phyloP scores from a whole-genome alignment of 805 yeast species.

The Wickerhamiella azymoides region DNA sequence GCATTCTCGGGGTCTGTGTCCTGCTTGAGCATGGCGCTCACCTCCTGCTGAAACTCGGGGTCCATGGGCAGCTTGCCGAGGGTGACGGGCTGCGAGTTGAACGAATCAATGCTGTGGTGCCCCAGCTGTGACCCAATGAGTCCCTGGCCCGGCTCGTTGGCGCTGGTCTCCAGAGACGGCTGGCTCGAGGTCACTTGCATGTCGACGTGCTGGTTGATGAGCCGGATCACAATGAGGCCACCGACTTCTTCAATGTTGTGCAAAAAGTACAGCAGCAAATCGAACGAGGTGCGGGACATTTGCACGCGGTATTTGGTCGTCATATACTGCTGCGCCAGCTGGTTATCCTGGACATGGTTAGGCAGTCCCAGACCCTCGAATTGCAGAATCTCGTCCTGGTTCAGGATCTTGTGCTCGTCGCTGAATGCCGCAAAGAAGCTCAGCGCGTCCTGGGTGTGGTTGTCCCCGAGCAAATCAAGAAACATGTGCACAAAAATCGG shows the following conservation, averaged over 20 bases:
- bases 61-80: slow-evolving; percentile 80
- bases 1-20: slow-evolving; percentile 18
- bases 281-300: slow-evolving; percentile 73
- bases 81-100: slow-evolving; percentile 60
- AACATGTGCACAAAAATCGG: slow-evolving; percentile 89
- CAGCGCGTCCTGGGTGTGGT: slow-evolving; percentile 44
- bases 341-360: slow-evolving; percentile 74
- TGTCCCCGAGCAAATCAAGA: slow-evolving; percentile 60
- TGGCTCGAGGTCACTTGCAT: slow-evolving; percentile 24
- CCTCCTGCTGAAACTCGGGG: slow-evolving; percentile 69
- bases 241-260: slow-evolving; percentile 90
- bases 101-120: slow-evolving; percentile 34
- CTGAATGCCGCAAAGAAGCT: slow-evolving; percentile 62
- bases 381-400: slow-evolving; percentile 60
- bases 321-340: slow-evolving; percentile 61
- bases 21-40: slow-evolving; percentile 67
- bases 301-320: slow-evolving; percentile 58
- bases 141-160: slow-evolving; percentile 12
- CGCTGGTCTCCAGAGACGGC: slow-evolving; percentile 20
- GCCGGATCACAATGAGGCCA: slow-evolving; percentile 72
- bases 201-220: slow-evolving; percentile 71
- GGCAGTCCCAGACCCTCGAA: slow-evolving; percentile 62
- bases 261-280: slow-evolving; percentile 66
- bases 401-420: slow-evolving; percentile 58
- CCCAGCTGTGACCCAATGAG: slow-evolving; percentile 9